These are phyloP conservation scores for Secale cereale DNA, from an alignment of 176 grass and related monocot species.

Conservation along the genomic window DNA sequence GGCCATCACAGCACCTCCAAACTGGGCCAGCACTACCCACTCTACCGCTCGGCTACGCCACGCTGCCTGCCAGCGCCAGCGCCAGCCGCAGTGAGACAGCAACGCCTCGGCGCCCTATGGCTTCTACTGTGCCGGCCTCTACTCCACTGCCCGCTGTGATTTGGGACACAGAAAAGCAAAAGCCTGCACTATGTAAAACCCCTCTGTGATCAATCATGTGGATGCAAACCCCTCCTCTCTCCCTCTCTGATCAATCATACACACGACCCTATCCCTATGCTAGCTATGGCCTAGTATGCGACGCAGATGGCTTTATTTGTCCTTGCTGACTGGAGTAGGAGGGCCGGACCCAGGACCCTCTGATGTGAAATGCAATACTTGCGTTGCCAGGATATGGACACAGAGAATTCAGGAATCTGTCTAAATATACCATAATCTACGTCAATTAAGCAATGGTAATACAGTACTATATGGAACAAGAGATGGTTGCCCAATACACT, in stretches of 20 bases:
- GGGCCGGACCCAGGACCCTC: neutral
- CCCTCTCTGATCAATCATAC: neutral
- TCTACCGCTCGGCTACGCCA: neutral
- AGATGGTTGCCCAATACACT: neutral
- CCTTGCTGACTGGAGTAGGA: conserved; percentile 5
- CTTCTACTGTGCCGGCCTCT: neutral
- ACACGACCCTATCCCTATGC: neutral
- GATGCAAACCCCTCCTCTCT: neutral
- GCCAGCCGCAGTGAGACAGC: neutral
- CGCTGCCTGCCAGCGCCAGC: neutral
- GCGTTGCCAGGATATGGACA: too few species aligned
- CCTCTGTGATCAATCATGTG: conserved; percentile 8
- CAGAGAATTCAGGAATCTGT: too few species aligned
- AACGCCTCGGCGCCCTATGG: neutral
- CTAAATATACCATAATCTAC: neutral
- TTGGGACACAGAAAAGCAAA: conserved; percentile 39
- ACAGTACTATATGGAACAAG: too few species aligned
- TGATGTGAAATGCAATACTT: conserved; percentile 11
- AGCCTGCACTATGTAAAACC: conserved; percentile 17
- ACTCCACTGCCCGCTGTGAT: neutral
- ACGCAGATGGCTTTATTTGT: conserved; percentile 7
- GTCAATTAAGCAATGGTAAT: neutral
- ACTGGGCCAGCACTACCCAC: neutral
- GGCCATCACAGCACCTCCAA: neutral
- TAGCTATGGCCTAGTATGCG: neutral